Evolutionary conservation across 2,329 filamentous ascomycete genomes (phyloP).

Genomic region (Pseudogymnoascus sp.): DNA sequence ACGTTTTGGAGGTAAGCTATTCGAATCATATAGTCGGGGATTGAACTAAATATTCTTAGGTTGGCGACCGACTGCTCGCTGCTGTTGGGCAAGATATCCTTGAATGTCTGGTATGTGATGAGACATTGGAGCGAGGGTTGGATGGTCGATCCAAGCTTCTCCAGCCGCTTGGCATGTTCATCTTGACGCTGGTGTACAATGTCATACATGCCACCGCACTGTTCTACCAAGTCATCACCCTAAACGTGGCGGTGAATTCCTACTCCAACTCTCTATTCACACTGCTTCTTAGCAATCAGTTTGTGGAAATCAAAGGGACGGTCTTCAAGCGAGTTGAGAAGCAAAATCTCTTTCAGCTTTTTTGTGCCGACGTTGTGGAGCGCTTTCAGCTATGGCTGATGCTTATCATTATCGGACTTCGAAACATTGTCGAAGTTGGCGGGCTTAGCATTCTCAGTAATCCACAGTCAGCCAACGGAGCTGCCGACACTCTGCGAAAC

Average conservation of each 20-base stretch:
- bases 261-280: slow-evolving; percentile 95
- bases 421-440: slow-evolving; percentile 93
- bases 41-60: slow-evolving; percentile 62
- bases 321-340: slow-evolving; percentile 99
- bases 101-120: slow-evolving; percentile 88
- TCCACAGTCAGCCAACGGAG: slow-evolving; percentile 40
- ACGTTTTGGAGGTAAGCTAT: slow-evolving; percentile 67
- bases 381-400: slow-evolving; percentile 97
- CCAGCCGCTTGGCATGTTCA: slow-evolving; percentile 82
- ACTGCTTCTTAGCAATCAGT: slow-evolving; percentile 90
- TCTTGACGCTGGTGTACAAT: slow-evolving; percentile 79
- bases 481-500: slow-evolving; percentile 37
- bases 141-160: slow-evolving; percentile 87
- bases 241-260: slow-evolving; percentile 97
- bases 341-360: slow-evolving; percentile 92
- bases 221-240: slow-evolving; percentile 95
- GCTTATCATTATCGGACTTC: slow-evolving; percentile 88
- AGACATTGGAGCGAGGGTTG: slow-evolving; percentile 79
- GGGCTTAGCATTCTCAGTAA: slow-evolving; percentile 53
- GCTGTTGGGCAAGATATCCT: slow-evolving; percentile 93
- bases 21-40: background rate
- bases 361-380: slow-evolving; percentile 93
- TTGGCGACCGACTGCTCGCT: slow-evolving; percentile 79
- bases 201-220: slow-evolving; percentile 77
- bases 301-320: slow-evolving; percentile 96